Evolutionary conservation across 495 filamentous ascomycete genomes (phyloP).

Genomic region (Penicillium samsonianum): DNA sequence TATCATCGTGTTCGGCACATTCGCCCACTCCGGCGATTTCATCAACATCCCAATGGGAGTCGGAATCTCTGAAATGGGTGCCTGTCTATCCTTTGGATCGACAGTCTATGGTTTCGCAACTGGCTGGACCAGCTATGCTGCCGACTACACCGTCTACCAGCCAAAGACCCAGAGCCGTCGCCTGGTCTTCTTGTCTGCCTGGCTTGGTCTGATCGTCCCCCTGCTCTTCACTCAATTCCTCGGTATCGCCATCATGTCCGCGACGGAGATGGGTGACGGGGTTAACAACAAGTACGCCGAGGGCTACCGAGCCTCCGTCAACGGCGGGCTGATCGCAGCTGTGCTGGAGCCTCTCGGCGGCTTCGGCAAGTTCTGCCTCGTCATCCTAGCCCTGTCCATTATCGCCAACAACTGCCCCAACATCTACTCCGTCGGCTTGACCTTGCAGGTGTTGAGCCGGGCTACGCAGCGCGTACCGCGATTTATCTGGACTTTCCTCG

Average conservation of each 20-base stretch:
- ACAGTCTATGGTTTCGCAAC: slow-evolving; percentile 77
- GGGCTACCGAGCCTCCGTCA: slow-evolving; percentile 61
- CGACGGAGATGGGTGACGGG: slow-evolving; percentile 50
- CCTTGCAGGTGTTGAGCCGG: slow-evolving; percentile 68
- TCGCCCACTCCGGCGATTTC: slow-evolving; percentile 76
- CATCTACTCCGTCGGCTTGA: slow-evolving; percentile 79
- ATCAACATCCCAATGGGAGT: slow-evolving; percentile 62
- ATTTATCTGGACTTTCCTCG: slow-evolving; percentile 73
- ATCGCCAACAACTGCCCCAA: slow-evolving; percentile 88
- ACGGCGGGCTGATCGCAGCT: slow-evolving; percentile 70
- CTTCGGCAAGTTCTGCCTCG: slow-evolving; percentile 82
- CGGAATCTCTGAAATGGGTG: slow-evolving; percentile 63
- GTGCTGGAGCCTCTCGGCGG: slow-evolving; percentile 68
- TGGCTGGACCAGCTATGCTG: slow-evolving; percentile 77
- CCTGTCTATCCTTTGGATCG: slow-evolving; percentile 70
- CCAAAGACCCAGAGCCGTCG: slow-evolving; percentile 57
- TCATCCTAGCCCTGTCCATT: slow-evolving; percentile 76
- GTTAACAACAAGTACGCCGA: slow-evolving; percentile 54
- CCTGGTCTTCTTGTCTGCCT: slow-evolving; percentile 70
- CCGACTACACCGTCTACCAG: slow-evolving; percentile 85
- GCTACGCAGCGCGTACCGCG: slow-evolving; percentile 70
- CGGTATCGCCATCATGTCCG: slow-evolving; percentile 71
- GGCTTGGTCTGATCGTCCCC: slow-evolving; percentile 67
- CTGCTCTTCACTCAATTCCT: slow-evolving; percentile 79
- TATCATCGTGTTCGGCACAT: slow-evolving; percentile 70